These are phyloP conservation scores for Baudoinia panamericana DNA, from an alignment of 495 filamentous ascomycete species.

Conservation along the genomic window DNA sequence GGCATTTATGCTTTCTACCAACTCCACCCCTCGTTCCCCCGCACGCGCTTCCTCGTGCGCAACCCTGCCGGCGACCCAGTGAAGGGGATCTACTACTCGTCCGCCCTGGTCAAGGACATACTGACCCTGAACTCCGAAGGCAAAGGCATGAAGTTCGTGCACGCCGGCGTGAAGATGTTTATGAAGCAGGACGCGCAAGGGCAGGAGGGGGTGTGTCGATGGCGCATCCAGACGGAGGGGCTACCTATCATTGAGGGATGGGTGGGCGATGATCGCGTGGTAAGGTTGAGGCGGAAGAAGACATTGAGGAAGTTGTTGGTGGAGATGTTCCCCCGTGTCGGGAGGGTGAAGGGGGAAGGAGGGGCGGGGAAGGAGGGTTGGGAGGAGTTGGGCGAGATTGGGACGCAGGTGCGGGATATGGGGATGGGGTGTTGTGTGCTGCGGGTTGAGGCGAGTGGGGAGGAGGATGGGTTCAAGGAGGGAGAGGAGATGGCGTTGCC, in stretches of 20 bases:
- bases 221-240: conserved; percentile 92
- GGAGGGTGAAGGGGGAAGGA: conserved; percentile 26
- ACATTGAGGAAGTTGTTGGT: conserved; percentile 69
- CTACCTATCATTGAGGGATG: conserved; percentile 77
- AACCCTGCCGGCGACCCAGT: conserved; percentile 71
- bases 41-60: conserved; percentile 86
- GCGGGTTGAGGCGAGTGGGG: conserved; percentile 56
- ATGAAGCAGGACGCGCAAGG: conserved; percentile 90
- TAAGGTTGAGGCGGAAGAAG: conserved; percentile 56
- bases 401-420: conserved; percentile 63
- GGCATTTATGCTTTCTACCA: conserved; percentile 70
- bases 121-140: conserved; percentile 63
- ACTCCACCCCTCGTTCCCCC: conserved; percentile 67
- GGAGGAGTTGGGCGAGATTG: conserved; percentile 73
- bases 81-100: conserved; percentile 92
- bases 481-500: conserved; percentile 74
- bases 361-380: conserved; percentile 44
- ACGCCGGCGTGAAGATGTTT: conserved; percentile 96
- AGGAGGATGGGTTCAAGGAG: conserved; percentile 62
- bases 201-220: conserved; percentile 60
- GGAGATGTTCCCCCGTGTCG: conserved; percentile 89
- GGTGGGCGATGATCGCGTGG: conserved; percentile 64
- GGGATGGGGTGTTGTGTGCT: conserved; percentile 88
- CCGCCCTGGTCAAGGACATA: conserved; percentile 68
- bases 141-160: conserved; percentile 83